phyloP scores from a whole-genome alignment of 176 grass and related monocot genomes.

The Carex cristatella region DNA sequence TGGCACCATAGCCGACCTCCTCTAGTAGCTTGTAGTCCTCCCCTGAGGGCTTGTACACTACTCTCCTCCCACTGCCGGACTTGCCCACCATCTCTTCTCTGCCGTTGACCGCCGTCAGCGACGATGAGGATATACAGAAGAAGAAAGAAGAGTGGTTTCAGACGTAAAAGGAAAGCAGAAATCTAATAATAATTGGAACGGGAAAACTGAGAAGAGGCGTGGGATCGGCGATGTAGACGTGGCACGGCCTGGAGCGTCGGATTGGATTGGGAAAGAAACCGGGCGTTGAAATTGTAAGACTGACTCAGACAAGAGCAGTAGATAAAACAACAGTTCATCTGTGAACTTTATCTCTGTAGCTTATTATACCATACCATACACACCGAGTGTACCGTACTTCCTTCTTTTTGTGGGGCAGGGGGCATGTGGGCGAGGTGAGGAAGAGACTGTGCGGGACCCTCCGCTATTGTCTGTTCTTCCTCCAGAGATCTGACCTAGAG shows the following conservation, averaged over 20 bases:
- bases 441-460: neutral
- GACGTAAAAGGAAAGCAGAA: neutral
- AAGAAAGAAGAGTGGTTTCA: neutral
- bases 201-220: constrained; percentile 29
- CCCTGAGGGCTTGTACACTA: constrained; percentile 50
- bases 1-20: constrained; percentile 90
- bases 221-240: constrained; percentile 47
- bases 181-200: constrained; percentile 10
- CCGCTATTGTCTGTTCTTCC: neutral
- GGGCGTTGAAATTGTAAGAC: constrained; percentile 1
- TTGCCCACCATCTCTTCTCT: constrained; percentile 20
- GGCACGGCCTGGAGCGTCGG: constrained; percentile 37
- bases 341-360: neutral
- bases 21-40: constrained; percentile 64
- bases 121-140: neutral
- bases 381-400: too few relatives aligned
- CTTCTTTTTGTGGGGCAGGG: neutral
- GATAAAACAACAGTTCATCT: neutral
- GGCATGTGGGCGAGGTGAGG: neutral
- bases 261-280: constrained; percentile 3
- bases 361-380: neutral
- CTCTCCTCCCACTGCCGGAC: constrained; percentile 24
- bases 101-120: constrained; percentile 36
- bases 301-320: neutral
- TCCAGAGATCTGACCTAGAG: constrained; percentile 3